Base-by-base conservation (phyloP, 75 land plant species). In the Pinus taeda region DNA sequence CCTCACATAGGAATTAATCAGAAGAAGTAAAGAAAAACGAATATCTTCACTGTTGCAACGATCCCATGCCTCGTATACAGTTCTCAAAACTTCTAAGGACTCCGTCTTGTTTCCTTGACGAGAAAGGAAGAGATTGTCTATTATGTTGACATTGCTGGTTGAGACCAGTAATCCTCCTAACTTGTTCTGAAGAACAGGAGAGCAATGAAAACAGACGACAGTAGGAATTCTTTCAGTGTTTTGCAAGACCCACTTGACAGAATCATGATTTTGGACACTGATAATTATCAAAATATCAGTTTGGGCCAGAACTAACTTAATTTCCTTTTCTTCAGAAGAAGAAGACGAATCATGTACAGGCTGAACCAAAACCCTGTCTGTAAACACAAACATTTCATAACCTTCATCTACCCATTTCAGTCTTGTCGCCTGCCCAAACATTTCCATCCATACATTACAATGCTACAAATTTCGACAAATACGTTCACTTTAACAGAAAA, bases 21-120 rank as follows among this genome's bases (percentile, higher is more conserved):
- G 87, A 60, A 94, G 85, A 58, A 96, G 79, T 37, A 96, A 71
- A 56, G 87, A 88, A 79, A 96, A 96, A 42, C 97, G 81, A 56
- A 94, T 87, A 66, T 96, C 94, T 61, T 94, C 99, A 56, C 95
- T 81, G 74, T 89, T 96, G 70, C 81, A 73, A 0, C 99, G 86
- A 14, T 73, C 85, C 99, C 99, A 96, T 71, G 99, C 95, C 79
- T 96, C 91, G 4, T 82, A 78, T 42, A 96, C 88, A 49, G 92
- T 79, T 36, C 58, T 76, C 20, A 88, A 74, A n/a, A 89, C 85
- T 77, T 91, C 91, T 24, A 60, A 57, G 0, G 87, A 84, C 76
- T 89, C 86, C 15, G 53, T 15, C 75, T 87, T 74, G 12, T 76
- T 77, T 39, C 77, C 74, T 61, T 83, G 81, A 20, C 76, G 36